These are phyloP conservation scores for Stylosanthes scabra DNA, from an alignment of 331 rosid species.

Conservation along the genomic window DNA sequence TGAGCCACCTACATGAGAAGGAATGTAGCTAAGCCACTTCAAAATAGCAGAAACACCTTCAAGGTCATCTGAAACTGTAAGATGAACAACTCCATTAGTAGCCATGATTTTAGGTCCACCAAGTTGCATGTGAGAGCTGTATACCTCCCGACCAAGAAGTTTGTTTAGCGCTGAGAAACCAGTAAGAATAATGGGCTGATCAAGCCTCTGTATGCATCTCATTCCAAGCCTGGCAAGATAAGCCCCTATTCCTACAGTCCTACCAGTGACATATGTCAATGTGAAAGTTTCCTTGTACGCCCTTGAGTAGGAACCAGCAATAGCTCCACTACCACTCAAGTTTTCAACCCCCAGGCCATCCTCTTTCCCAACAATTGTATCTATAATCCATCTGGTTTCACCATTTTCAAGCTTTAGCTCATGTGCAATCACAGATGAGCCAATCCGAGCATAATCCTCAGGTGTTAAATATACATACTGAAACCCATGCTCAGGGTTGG, in stretches of 20 bases:
- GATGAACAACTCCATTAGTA: conserved; percentile 99
- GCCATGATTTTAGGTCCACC: conserved; percentile 99
- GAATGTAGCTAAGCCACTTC: conserved; percentile 98
- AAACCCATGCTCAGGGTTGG: conserved; percentile 92
- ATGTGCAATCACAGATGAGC: conserved; percentile 87
- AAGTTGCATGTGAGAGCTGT: conserved; percentile 99
- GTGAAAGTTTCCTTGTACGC: conserved; percentile 98
- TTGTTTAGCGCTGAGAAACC: conserved; percentile 98
- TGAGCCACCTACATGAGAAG: conserved; percentile 81
- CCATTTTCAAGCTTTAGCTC: conserved; percentile 80
- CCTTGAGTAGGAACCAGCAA: conserved; percentile 95
- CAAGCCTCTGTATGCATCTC: conserved; percentile 99
- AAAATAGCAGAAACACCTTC: conserved; percentile 95
- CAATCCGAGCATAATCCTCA: conserved; percentile 85
- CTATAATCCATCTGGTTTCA: conserved; percentile 94
- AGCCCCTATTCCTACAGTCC: conserved; percentile 99
- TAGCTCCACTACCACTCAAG: conserved; percentile 97
- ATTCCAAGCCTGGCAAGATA: conserved; percentile 99
- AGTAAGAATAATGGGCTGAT: conserved; percentile 97
- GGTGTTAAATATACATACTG: conserved; percentile 91
- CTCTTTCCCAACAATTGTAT: conserved; percentile 96
- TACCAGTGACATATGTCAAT: conserved; percentile 93
- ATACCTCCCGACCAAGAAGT: conserved; percentile 98
- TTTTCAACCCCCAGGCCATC: conserved; percentile 98
- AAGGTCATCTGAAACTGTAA: conserved; percentile 95